Evolutionary conservation across 139 green algal genomes (phyloP).

Genomic region (Ettlia oleoabundans): DNA sequence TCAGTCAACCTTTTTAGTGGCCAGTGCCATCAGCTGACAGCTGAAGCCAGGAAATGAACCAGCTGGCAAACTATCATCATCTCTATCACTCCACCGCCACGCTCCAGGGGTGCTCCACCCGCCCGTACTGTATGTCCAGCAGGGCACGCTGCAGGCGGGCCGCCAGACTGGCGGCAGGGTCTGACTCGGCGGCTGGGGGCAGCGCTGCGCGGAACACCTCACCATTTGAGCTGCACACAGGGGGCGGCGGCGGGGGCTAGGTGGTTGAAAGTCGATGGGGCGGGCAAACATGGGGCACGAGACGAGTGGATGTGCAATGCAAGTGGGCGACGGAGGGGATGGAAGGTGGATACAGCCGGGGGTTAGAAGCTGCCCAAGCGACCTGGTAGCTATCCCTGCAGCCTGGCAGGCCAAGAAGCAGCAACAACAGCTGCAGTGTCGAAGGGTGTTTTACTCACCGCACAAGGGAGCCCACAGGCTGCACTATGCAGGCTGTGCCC

Average conservation of each 20-base stretch:
- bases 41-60: no score
- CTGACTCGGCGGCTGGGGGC: not conserved
- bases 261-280: not conserved
- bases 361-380: no score
- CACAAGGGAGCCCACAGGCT: conserved; percentile 67
- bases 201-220: conserved; percentile 13
- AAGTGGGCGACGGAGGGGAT: no score
- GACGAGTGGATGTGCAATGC: no score
- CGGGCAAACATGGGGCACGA: not conserved
- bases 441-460: not conserved
- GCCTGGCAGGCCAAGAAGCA: not conserved
- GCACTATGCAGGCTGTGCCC: conserved; percentile 82
- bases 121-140: conserved; percentile 73
- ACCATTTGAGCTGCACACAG: not conserved
- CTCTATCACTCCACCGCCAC: conserved; percentile 26
- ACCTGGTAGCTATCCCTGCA: not conserved
- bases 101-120: conserved; percentile 54
- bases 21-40: no score
- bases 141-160: conserved; percentile 45
- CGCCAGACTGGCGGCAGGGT: conserved; percentile 30
- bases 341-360: no score
- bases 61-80: no score
- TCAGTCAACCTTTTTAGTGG: no score
- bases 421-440: not conserved
- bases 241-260: not conserved